These are phyloP conservation scores for Dissophora globulifera DNA, from an alignment of 192 early-diverging fungal species.

Conservation along the genomic window DNA sequence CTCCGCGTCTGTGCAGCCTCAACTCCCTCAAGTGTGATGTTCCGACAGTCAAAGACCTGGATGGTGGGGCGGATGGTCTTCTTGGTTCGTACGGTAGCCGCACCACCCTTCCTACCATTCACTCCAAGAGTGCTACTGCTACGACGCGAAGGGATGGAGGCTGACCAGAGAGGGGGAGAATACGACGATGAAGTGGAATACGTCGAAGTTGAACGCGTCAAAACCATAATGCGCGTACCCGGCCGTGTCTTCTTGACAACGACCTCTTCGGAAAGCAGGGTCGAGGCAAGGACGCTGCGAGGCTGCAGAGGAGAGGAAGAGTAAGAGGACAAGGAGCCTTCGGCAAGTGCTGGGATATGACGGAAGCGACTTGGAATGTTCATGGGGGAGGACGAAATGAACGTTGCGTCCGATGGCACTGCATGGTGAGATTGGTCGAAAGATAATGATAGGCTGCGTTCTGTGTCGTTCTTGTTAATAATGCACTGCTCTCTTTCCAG, in stretches of 20 bases:
- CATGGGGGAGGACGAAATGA: too few species aligned
- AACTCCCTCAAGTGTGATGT: conserved; percentile 60
- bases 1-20: conserved; percentile 48
- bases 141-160: conserved; percentile 9
- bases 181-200: conserved; percentile 10
- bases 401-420: too few species aligned
- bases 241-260: conserved; percentile 48
- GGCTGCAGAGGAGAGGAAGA: conserved; percentile 48
- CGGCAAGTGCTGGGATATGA: background rate
- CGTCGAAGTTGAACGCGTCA: conserved; percentile 18
- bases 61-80: conserved; percentile 32
- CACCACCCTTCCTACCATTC: too few species aligned
- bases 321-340: conserved; percentile 19
- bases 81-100: background rate
- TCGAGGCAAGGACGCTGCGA: conserved; percentile 37
- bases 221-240: conserved; percentile 24
- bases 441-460: too few species aligned
- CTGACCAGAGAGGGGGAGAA: conserved; percentile 23
- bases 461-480: too few species aligned
- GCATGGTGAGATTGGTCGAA: too few species aligned
- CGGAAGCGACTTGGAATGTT: conserved; percentile 39
- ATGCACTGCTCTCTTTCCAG: too few species aligned
- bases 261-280: conserved; percentile 34
- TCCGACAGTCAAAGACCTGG: conserved; percentile 62
- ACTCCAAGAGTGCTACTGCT: too few species aligned